phyloP scores from a whole-genome alignment of 1,284 basidiomycete genomes.

The Fomitopsis pinicola region DNA sequence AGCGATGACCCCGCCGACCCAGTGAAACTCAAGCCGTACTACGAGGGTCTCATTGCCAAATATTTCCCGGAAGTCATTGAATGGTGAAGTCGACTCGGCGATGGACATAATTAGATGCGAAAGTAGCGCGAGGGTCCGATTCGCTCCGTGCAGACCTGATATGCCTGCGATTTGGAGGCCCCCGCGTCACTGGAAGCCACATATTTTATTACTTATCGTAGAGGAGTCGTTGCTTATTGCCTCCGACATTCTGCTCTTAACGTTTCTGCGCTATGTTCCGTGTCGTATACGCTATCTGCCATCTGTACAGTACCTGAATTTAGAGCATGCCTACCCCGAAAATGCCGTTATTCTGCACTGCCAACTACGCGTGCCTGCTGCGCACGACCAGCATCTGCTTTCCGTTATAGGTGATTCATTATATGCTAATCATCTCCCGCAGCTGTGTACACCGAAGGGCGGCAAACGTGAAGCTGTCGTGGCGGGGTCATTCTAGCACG shows the following conservation, averaged over 20 bases:
- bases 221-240: neutral
- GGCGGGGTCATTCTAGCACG: conserved; percentile 1
- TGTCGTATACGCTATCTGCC: neutral
- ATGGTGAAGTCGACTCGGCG: conserved; percentile 46
- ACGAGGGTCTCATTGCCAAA: conserved; percentile 76
- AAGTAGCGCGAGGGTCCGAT: neutral
- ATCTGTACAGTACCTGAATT: neutral
- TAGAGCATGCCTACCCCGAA: neutral
- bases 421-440: too few relatives aligned
- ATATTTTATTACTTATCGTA: neutral
- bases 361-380: too few relatives aligned
- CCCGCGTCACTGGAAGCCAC: neutral
- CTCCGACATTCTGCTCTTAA: too few relatives aligned
- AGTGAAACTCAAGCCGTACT: conserved; percentile 74
- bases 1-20: conserved; percentile 67
- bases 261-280: neutral
- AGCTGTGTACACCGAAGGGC: too few relatives aligned
- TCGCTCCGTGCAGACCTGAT: neutral
- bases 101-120: neutral
- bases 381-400: too few relatives aligned
- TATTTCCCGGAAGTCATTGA: conserved; percentile 79
- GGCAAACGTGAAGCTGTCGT: too few relatives aligned
- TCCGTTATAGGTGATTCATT: too few relatives aligned
- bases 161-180: neutral
- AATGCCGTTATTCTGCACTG: too few relatives aligned